A percentile compares a stretch with the other conserved stretches of the same genome.
Conservation (phyloP, 2,329 filamentous ascomycete genomes). For the Clonostachys chloroleuca region DNA sequence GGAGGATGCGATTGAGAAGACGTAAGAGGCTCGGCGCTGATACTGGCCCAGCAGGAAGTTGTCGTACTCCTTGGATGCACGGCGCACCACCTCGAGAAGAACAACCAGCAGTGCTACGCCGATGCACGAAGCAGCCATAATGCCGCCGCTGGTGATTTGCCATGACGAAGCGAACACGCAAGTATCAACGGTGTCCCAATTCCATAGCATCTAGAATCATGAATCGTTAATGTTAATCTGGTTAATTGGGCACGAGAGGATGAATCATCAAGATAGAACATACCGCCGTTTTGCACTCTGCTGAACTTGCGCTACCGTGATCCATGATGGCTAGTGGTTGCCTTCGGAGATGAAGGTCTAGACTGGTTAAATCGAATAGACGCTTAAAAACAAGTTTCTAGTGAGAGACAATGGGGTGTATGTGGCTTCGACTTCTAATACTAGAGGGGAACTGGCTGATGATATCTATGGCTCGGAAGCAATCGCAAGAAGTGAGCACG, state of each 20-base stretch:
- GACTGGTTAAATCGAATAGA: too few species aligned
- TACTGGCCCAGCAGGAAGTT: conserved; percentile 53
- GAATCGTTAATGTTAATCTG: too few species aligned
- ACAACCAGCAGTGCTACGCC: conserved; percentile 70
- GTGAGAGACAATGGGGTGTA: too few species aligned
- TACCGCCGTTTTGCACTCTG: conserved; percentile 24
- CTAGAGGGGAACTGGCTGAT: too few species aligned
- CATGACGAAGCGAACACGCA: conserved; percentile 68
- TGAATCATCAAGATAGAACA: background rate
- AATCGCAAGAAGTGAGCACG: too few species aligned
- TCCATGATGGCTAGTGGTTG: too few species aligned
- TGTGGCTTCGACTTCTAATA: too few species aligned
- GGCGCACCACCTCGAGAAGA: conserved; percentile 66
- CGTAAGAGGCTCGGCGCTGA: conserved; percentile 19
- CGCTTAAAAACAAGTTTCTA: too few species aligned
- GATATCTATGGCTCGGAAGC: too few species aligned
- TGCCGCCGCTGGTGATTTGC: conserved; percentile 65
- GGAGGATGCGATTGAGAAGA: conserved; percentile 8
- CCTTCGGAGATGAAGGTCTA: too few species aligned
- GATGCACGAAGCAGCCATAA: conserved; percentile 77
- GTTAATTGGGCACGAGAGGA: too few species aligned
- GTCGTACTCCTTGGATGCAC: conserved; percentile 68
- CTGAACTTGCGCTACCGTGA: conserved; percentile 6
- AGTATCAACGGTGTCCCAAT: conserved; percentile 68
- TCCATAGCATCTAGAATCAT: conserved; percentile 66